phyloP scores from a whole-genome alignment of 1,284 basidiomycete species.

The Lentinula novae-zelandiae region DNA sequence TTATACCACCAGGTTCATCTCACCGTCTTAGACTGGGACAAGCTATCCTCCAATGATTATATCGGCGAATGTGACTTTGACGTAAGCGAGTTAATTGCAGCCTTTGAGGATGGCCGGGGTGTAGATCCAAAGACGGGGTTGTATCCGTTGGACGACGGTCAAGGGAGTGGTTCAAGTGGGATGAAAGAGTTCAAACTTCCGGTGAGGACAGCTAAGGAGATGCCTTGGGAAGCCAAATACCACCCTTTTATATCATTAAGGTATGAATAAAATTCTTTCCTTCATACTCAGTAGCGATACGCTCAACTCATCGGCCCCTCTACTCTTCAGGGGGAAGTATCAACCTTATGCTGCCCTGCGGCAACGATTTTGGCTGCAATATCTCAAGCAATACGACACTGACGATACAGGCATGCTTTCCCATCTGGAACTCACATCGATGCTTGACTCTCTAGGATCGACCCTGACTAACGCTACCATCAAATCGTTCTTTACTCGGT shows the following conservation, averaged over 20 bases:
- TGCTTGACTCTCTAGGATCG: conserved; percentile 96
- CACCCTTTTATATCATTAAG: conserved; percentile 58
- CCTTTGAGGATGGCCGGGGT: conserved; percentile 49
- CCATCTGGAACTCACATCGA: conserved; percentile 86
- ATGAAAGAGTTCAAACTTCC: conserved; percentile 69
- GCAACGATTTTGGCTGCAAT: conserved; percentile 90
- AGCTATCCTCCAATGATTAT: conserved; percentile 84
- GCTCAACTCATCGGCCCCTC: background rate
- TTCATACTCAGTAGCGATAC: background rate
- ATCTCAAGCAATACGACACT: conserved; percentile 87
- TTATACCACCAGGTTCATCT: conserved; percentile 42
- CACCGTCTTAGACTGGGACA: conserved; percentile 92
- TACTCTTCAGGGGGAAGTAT: conserved; percentile 74
- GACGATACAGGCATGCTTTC: conserved; percentile 83
- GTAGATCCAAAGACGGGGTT: conserved; percentile 71
- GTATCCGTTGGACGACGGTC: conserved; percentile 52
- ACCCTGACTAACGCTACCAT: conserved; percentile 83
- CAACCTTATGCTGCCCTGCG: conserved; percentile 91
- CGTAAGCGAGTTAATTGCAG: conserved; percentile 59
- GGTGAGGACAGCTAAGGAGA: conserved; percentile 51
- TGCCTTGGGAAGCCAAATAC: conserved; percentile 62
- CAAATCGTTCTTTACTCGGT: conserved; percentile 75
- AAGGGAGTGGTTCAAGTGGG: conserved; percentile 29
- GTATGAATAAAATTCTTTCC: conserved; percentile 34
- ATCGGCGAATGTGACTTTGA: conserved; percentile 77